A percentile compares a stretch with the other conserved stretches of the same genome.
Conservation (phyloP, 2,329 filamentous ascomycete genomes). For the Exophiala alcalophila region DNA sequence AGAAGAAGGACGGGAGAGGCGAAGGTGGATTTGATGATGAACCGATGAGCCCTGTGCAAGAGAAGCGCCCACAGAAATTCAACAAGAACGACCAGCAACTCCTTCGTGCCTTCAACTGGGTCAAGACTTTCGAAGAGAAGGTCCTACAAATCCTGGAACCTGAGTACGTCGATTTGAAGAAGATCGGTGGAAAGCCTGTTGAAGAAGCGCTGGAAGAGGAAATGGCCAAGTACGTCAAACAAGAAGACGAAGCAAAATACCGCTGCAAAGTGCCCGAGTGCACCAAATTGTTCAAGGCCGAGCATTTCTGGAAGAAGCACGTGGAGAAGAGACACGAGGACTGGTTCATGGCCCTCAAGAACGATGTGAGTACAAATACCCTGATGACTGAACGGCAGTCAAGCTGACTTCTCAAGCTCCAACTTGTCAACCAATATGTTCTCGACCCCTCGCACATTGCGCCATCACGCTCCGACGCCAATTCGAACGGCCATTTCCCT, state of each 20-base stretch:
- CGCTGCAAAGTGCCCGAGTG: conserved; percentile 96
- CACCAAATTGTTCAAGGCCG: conserved; percentile 94
- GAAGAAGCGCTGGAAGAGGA: conserved; percentile 88
- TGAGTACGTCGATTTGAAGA: conserved; percentile 79
- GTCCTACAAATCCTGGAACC: conserved; percentile 89
- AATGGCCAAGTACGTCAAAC: conserved; percentile 81
- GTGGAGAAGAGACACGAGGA: conserved; percentile 92
- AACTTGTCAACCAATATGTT: conserved; percentile 90
- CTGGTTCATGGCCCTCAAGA: conserved; percentile 75
- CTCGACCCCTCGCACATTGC: conserved; percentile 93
- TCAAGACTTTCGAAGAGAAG: conserved; percentile 97
- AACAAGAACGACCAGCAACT: conserved; percentile 87
- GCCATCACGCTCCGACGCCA: conserved; percentile 86
- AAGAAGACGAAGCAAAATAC: conserved; percentile 96
- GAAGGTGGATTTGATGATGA: conserved; percentile 62
- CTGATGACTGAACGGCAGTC: conserved; percentile 5
- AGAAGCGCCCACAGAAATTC: conserved; percentile 67
- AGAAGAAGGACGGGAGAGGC: conserved; percentile 65
- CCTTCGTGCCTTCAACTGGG: conserved; percentile 95
- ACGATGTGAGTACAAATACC: conserved; percentile 64
- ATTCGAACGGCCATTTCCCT: conserved; percentile 93
- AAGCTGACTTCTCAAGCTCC: conserved; percentile 59
- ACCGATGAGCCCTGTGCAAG: conserved; percentile 60
- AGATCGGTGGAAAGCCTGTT: conserved; percentile 81
- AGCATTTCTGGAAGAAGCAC: conserved; percentile 97